Evolutionary conservation across 768 basidiomycete genomes (phyloP), one percentile per base, ranked within the genome.

Genomic region (Podaxis sp.): DNA sequence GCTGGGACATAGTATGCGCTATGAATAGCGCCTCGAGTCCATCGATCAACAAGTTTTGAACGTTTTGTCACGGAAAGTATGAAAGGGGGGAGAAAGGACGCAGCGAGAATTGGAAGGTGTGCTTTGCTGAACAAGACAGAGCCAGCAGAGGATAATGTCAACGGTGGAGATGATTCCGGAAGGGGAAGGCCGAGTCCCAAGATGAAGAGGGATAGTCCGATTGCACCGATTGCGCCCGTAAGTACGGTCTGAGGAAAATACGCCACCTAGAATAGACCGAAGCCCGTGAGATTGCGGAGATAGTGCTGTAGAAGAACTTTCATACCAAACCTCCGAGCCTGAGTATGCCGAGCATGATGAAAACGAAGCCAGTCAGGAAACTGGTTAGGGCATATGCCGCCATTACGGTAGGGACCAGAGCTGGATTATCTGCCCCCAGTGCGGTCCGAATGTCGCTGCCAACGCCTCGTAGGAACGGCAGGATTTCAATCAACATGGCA

Each of bases 161-260:
- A 63, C 3, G 65, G 28, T 9, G 63, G 52, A 12, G 63, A 64
- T 6, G 55, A 39, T 39, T 51, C 38, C 6, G 63, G 63, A 4
- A 64, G 48, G 8, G 63, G 56, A 7, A 55, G 61, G 13, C 54
- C 61, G 2, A 71, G 60, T 30, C 70, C 70, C 30, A 69, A 64
- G 7, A 69, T 39, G 40, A 69, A 68, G 42, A 71, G 61, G 1
- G 67, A 69, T 52, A 71, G 49, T 1, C 70, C 68, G 40, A 71
- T 67, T 7, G 68, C 70, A 22, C 68, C 70, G 33, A 71, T 65
- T 3, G 66, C 67, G 39, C 70, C 70, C 3, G 67, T 69, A 17
- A 71, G 67, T 2, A 71, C 70, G 0, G 68, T 71, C 15, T 67
- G 66, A 13, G 70, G 70, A 42, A 71, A 69, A 40, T 71, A 71